These are phyloP conservation scores for Asterella californica DNA, from an alignment of 225 moss, liverwort and hornwort species.

Conservation along the genomic window DNA sequence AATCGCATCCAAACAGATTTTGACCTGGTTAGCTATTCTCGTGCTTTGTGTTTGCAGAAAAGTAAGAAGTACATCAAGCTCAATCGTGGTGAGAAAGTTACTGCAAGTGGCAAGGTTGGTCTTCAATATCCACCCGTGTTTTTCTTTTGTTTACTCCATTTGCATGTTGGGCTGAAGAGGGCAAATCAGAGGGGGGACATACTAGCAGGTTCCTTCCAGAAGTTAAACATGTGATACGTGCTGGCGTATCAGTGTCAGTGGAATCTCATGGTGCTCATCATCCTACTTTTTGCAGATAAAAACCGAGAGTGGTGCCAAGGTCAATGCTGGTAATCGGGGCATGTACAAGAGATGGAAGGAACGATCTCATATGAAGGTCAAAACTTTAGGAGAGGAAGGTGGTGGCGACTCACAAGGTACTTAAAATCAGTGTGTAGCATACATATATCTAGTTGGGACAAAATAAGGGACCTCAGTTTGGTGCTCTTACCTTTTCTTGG, in stretches of 20 bases:
- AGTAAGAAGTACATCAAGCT: constrained; percentile 93
- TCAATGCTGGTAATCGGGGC: constrained; percentile 85
- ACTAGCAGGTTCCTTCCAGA: no score
- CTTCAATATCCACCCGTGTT: not conserved
- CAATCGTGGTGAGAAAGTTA: constrained; percentile 77
- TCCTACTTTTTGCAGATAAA: constrained; percentile 46
- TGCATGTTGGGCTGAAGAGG: not conserved
- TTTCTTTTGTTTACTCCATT: not conserved
- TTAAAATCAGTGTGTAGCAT: not conserved
- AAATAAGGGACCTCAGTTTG: not conserved
- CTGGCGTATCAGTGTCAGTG: not conserved
- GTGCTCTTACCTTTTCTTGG: not conserved
- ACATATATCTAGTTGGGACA: not conserved
- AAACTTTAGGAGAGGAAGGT: constrained; percentile 62
- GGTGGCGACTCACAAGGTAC: constrained; percentile 17
- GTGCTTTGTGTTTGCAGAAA: constrained; percentile 40
- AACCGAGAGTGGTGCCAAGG: constrained; percentile 92
- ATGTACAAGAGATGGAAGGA: constrained; percentile 98
- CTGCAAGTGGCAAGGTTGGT: constrained; percentile 72
- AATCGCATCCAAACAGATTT: not conserved
- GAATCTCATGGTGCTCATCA: not conserved
- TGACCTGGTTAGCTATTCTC: not conserved
- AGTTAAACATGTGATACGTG: not conserved
- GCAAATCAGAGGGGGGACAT: not conserved
- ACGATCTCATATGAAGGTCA: constrained; percentile 67